Evolutionary conservation across 192 early-diverging fungal genomes (phyloP).

Genomic region (Backusella liffmaniae): DNA sequence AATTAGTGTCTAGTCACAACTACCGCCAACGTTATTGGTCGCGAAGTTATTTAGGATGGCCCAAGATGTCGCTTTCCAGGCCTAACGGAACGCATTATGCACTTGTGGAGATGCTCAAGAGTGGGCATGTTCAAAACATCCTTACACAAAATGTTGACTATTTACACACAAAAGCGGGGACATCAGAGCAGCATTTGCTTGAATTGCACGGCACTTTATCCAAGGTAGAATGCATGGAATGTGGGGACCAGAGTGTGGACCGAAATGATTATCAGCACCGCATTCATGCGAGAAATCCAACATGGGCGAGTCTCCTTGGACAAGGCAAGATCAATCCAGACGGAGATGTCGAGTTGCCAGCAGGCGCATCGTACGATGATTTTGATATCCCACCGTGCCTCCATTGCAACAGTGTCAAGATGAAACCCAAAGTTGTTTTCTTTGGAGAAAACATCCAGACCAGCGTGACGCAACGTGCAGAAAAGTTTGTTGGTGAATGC

Average conservation of each 20-base stretch:
- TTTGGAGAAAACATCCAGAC: slow-evolving; percentile 84
- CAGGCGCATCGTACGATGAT: slow-evolving; percentile 50
- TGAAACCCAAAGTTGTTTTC: slow-evolving; percentile 82
- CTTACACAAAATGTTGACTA: slow-evolving; percentile 96
- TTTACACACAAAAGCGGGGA: slow-evolving; percentile 65
- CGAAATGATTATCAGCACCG: slow-evolving; percentile 64
- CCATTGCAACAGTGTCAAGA: slow-evolving; percentile 58
- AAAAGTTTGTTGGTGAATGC: slow-evolving; percentile 57
- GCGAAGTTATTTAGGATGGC: slow-evolving; percentile 81
- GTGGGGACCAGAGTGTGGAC: slow-evolving; percentile 46
- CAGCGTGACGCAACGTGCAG: slow-evolving; percentile 52
- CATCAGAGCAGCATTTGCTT: slow-evolving; percentile 46
- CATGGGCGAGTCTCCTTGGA: slow-evolving; percentile 33
- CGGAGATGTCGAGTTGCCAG: slow-evolving; percentile 75
- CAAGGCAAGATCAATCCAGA: slow-evolving; percentile 65
- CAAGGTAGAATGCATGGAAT: slow-evolving; percentile 71
- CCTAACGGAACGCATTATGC: slow-evolving; percentile 76
- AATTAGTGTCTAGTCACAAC: slow-evolving; percentile 55
- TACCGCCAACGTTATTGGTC: slow-evolving; percentile 90
- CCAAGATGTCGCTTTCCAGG: slow-evolving; percentile 58
- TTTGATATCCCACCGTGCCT: slow-evolving; percentile 76
- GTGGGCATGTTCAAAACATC: slow-evolving; percentile 50
- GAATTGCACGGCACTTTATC: slow-evolving; percentile 87
- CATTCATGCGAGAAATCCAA: slow-evolving; percentile 70
- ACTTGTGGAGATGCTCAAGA: slow-evolving; percentile 49